Percentiles rank a stretch among this genome's conserved stretches.
phyloP scores from a whole-genome alignment of 805 yeast genomes.

The Deakozyma indianensis region DNA sequence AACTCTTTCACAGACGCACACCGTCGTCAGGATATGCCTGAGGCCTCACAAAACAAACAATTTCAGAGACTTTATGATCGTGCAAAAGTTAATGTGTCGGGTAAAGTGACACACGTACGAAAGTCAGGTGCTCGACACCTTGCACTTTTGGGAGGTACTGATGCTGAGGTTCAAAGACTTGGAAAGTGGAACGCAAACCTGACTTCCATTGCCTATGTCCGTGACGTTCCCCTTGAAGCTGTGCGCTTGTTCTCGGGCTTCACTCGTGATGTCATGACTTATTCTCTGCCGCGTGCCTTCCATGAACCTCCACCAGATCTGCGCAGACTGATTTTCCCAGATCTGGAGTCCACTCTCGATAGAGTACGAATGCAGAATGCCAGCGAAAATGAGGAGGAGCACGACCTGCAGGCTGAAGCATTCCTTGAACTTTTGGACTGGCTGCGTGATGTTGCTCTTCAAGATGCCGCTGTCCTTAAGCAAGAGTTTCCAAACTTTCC shows the following conservation, averaged over 20 bases:
- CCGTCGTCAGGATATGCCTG: conserved; percentile 2
- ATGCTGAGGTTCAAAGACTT: background rate
- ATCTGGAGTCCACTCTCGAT: background rate
- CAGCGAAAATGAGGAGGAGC: background rate
- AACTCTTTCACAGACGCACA: background rate
- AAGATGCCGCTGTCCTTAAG: conserved; percentile 5
- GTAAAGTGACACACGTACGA: background rate
- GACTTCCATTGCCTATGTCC: background rate
- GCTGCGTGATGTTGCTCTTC: conserved; percentile 1
- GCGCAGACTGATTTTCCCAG: background rate
- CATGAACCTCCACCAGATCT: conserved; percentile 1
- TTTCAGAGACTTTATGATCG: conserved; percentile 1
- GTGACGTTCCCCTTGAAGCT: conserved; percentile 1
- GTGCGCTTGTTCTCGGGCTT: background rate
- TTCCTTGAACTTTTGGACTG: conserved; percentile 2
- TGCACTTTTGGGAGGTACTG: conserved; percentile 1
- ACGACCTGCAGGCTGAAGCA: background rate
- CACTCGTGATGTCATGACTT: conserved; percentile 1
- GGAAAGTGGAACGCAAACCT: background rate
- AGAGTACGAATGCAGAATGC: background rate
- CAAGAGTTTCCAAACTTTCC: conserved; percentile 1
- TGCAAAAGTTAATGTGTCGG: background rate
- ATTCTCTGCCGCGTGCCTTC: background rate
- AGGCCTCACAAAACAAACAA: conserved; percentile 1
- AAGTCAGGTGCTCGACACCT: background rate